These are phyloP conservation scores for Scheffersomyces segobiensis DNA, from an alignment of 1,139 yeast genomes.

Conservation along the genomic window DNA sequence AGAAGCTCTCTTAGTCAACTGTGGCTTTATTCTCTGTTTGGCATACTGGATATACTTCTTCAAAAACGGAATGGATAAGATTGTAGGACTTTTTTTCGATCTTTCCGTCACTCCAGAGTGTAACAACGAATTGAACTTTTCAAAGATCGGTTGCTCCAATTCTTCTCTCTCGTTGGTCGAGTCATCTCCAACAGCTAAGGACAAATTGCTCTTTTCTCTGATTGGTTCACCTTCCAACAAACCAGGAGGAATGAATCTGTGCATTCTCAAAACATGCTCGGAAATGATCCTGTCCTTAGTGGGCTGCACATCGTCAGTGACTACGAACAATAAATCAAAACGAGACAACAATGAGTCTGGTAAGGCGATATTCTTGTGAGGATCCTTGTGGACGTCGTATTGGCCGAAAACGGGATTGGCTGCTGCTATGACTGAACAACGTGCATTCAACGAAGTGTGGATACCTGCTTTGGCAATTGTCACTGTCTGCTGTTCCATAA, in stretches of 20 bases:
- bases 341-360: conserved; percentile 97
- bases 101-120: conserved; percentile 70
- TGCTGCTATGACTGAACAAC: conserved; percentile 97
- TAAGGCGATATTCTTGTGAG: conserved; percentile 92
- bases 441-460: conserved; percentile 92
- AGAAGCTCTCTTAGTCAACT: conserved; percentile 74
- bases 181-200: conserved; percentile 79
- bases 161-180: conserved; percentile 46
- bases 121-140: conserved; percentile 77
- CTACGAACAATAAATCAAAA: conserved; percentile 92
- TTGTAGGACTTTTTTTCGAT: conserved; percentile 53
- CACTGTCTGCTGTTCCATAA: conserved; percentile 99
- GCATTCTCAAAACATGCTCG: conserved; percentile 95
- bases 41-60: conserved; percentile 94
- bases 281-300: conserved; percentile 82
- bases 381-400: conserved; percentile 94
- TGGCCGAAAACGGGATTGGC: conserved; percentile 98
- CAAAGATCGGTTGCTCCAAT: conserved; percentile 63
- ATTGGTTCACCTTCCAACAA: conserved; percentile 93
- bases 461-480: conserved; percentile 99
- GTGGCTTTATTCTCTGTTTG: conserved; percentile 84
- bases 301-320: conserved; percentile 91
- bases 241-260: conserved; percentile 86
- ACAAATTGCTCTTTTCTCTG: conserved; percentile 68
- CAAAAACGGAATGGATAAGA: conserved; percentile 77